Evolutionary conservation across 129 eudicot genomes (phyloP).

Genomic region (Flaveria bidentis): DNA sequence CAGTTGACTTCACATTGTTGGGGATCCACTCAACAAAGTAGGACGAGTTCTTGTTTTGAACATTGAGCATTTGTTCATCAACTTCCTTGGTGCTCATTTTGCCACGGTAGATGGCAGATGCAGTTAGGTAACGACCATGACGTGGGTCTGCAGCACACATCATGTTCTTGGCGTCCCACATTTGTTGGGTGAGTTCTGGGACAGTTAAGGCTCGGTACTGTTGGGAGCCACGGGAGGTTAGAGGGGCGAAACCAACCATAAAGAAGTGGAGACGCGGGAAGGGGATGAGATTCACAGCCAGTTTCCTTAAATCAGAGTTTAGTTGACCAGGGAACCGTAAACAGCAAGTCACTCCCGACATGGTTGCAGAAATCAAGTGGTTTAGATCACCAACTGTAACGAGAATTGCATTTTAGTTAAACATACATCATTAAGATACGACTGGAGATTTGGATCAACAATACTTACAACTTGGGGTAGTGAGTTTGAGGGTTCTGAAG

Average conservation of each 20-base stretch:
- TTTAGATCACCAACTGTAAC: slow-evolving; percentile 66
- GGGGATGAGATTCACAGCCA: slow-evolving; percentile 65
- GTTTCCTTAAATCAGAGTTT: slow-evolving; percentile 59
- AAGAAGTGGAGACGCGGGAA: slow-evolving; percentile 73
- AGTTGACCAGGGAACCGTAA: slow-evolving; percentile 66
- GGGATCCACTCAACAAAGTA: slow-evolving; percentile 75
- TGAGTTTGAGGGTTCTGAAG: slow-evolving; percentile 49
- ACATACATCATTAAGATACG: not conserved
- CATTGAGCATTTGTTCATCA: slow-evolving; percentile 67
- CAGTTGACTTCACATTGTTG: slow-evolving; percentile 62
- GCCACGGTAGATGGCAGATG: slow-evolving; percentile 76
- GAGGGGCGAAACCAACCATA: slow-evolving; percentile 73
- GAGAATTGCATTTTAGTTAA: not conserved
- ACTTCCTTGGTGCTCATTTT: slow-evolving; percentile 83
- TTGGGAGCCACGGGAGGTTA: slow-evolving; percentile 69
- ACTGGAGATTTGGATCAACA: not conserved
- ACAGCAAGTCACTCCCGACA: slow-evolving; percentile 73
- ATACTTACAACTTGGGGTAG: slow-evolving; percentile 48
- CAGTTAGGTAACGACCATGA: slow-evolving; percentile 68
- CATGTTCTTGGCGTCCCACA: slow-evolving; percentile 87
- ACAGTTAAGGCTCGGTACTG: slow-evolving; percentile 63
- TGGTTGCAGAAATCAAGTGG: slow-evolving; percentile 67
- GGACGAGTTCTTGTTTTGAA: slow-evolving; percentile 67
- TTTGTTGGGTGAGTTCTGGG: slow-evolving; percentile 77
- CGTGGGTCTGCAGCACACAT: slow-evolving; percentile 88